Base-by-base conservation (phyloP, 2,329 filamentous ascomycete species). In the Bertia moriformis region DNA sequence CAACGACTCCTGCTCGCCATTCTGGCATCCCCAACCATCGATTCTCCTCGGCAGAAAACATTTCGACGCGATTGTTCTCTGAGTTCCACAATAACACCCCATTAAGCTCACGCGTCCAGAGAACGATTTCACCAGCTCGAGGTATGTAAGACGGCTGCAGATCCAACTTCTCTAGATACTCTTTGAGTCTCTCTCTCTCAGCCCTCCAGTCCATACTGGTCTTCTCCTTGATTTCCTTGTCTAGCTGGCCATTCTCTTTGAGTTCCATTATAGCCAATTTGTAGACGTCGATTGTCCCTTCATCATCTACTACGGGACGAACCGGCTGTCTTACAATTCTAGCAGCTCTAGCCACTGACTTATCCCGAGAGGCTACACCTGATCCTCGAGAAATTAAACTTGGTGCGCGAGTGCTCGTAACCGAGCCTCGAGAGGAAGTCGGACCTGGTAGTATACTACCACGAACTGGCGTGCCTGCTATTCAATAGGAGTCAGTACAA, bases 1-100 rank as follows among this genome's bases (percentile, higher is more conserved):
- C 63, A 10, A 78, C 55, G 1, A 74, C 56, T 1, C 72, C 73
- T 1, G 67, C 73, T 45, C 71, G 64, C 73, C 73, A 78, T 4
- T 51, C 41, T 1, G 70, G 67, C 14, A 48, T 45, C 1, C 55
- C 58, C 3, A 47, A 43, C 44, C 56, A 65, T 18, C 43, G 45
- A 17, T 51, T 42, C 54, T 47, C 1, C 58, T 50, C 39, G 58
- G 52, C 37, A 57, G 48, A 14, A 45, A 39, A 3, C 46, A 35
- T 35, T 18, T 35, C 10, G 15, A 12, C 10, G 32, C 32, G 15
- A 10, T 35, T 18, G 32, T 17, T 50, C 3, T 49, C 43, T 1
- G 45, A 39, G 39, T 66, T 57, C 43, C 49, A 60, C 14, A 52
- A 44, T 5, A 66, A 47, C 18, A 56, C 55, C n/a, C 54, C 54